Percentiles rank a stretch among this genome's conserved stretches.
Evolutionary conservation across 306 rosid genomes (phyloP).

Genomic region (Malus asiatica): DNA sequence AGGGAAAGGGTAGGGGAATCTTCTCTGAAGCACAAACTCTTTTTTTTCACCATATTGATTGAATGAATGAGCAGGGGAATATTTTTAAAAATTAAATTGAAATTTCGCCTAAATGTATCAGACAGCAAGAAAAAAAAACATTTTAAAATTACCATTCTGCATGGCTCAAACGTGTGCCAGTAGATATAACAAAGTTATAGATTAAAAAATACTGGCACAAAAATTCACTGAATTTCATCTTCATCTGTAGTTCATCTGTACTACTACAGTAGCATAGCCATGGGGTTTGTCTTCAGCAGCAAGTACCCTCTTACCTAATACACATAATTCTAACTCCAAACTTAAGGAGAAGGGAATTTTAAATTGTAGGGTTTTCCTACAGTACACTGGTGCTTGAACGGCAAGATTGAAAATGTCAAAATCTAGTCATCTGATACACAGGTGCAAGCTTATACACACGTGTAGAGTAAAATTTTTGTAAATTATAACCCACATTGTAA

Average conservation of each 20-base stretch:
- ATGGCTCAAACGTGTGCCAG: slow-evolving; percentile 46
- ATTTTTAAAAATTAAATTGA: neutral
- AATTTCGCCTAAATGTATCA: slow-evolving; percentile 38
- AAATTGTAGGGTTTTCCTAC: neutral
- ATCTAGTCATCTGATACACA: neutral
- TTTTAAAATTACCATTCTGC: slow-evolving; percentile 13
- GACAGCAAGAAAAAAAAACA: slow-evolving; percentile 28
- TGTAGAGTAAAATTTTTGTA: neutral
- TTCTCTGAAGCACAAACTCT: slow-evolving; percentile 47
- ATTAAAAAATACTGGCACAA: neutral
- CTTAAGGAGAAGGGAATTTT: neutral
- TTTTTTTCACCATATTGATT: slow-evolving; percentile 27
- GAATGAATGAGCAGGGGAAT: slow-evolving; percentile 24
- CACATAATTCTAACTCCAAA: neutral
- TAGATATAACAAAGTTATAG: slow-evolving; percentile 4
- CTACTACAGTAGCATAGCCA: neutral
- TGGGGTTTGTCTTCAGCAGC: neutral
- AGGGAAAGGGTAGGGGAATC: slow-evolving; percentile 79
- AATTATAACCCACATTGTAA: neutral
- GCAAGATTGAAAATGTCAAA: neutral
- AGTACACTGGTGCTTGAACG: neutral
- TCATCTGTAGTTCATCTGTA: slow-evolving; percentile 1
- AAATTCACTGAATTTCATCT: neutral
- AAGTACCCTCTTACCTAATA: neutral
- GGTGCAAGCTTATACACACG: neutral